Conservation (phyloP, 176 grass and related monocot species). For the Carex pumila region DNA sequence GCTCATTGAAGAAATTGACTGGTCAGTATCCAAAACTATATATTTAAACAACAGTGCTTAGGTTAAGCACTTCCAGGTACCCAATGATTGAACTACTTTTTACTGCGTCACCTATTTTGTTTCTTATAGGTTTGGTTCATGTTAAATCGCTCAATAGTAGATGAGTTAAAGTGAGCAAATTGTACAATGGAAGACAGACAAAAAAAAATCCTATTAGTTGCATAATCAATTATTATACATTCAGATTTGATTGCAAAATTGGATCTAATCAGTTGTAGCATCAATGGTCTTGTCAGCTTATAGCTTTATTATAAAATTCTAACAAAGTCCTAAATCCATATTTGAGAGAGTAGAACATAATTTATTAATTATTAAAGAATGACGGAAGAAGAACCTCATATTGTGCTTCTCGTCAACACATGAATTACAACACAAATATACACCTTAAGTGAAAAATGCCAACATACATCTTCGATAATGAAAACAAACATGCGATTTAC, state of each 20-base stretch:
- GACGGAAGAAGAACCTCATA: neutral
- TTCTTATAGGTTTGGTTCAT: neutral
- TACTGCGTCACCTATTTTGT: neutral
- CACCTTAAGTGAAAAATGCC: neutral
- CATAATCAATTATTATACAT: neutral
- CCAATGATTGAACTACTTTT: neutral
- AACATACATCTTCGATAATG: constrained; percentile 12
- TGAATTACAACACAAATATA: constrained; percentile 16
- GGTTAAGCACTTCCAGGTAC: neutral
- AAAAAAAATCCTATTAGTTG: neutral
- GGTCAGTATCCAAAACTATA: neutral
- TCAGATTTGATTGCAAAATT: neutral
- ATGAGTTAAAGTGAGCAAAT: neutral
- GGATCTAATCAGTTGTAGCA: neutral
- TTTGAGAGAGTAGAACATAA: neutral
- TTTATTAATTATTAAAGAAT: constrained; percentile 10
- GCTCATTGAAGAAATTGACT: neutral
- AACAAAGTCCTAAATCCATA: neutral
- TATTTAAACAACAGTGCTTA: neutral
- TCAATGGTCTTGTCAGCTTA: neutral
- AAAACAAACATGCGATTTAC: constrained; percentile 33
- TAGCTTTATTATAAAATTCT: neutral
- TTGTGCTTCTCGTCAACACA: constrained; percentile 1
- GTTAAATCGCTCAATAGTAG: neutral
- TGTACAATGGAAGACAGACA: neutral